Conservation (phyloP, 352 stramenopile genomes). For the Phytopythium ostracodes region DNA sequence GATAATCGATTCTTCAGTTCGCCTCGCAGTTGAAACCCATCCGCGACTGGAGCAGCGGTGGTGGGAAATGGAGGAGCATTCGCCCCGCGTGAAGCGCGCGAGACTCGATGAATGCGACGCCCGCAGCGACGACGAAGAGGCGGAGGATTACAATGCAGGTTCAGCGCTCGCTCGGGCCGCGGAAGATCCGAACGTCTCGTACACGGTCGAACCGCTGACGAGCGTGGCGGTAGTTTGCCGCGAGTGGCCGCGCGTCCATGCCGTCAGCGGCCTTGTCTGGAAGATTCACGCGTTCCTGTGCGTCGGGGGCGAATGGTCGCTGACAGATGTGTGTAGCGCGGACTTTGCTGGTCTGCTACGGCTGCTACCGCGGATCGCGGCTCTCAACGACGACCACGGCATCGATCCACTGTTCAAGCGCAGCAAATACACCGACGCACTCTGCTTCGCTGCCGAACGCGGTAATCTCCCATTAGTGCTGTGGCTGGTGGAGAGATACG, state of each 20-base stretch:
- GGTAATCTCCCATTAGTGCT: constrained; percentile 8
- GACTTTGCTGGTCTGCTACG: background rate
- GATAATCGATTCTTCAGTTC: too few relatives aligned
- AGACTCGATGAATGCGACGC: too few relatives aligned
- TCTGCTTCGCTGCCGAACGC: constrained; percentile 13
- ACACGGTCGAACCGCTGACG: background rate
- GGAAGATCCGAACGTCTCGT: background rate
- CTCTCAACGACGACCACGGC: background rate
- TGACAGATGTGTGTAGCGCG: background rate
- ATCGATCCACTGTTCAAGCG: constrained; percentile 6
- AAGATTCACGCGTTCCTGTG: background rate
- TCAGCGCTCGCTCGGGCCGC: too few relatives aligned
- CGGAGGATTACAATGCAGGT: background rate
- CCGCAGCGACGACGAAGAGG: too few relatives aligned
- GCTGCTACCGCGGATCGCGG: background rate
- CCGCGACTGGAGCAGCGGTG: too few relatives aligned
- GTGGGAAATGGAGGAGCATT: too few relatives aligned
- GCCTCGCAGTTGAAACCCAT: too few relatives aligned
- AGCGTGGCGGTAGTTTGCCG: background rate
- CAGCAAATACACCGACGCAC: constrained; percentile 9
- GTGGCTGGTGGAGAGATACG: background rate
- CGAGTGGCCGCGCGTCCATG: background rate
- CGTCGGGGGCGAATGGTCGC: background rate
- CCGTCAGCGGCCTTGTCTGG: background rate
- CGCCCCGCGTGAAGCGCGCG: too few relatives aligned